Conservation (phyloP, 805 yeast genomes). For the Suhomyces canberraensis region DNA sequence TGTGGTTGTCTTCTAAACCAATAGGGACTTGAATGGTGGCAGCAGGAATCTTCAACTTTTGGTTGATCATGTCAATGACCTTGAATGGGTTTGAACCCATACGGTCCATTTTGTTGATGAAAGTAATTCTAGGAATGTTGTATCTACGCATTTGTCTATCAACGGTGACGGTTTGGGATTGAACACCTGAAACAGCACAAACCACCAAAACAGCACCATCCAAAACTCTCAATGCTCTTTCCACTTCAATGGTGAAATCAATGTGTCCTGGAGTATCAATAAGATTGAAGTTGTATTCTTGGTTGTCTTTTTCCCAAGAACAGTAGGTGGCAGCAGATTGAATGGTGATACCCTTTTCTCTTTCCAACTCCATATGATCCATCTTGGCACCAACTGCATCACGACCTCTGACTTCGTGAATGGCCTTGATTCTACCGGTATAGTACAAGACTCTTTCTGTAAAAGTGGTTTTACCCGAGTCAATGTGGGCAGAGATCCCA, state of each 20-base stretch:
- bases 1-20: conserved; percentile 81
- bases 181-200: conserved; percentile 98
- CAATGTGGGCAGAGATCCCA: conserved; percentile 97
- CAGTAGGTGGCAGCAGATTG: conserved; percentile 99
- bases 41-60: conserved; percentile 86
- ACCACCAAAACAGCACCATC: conserved; percentile 98
- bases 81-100: conserved; percentile 98
- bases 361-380: conserved; percentile 98
- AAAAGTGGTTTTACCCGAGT: conserved; percentile 96
- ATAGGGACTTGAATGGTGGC: conserved; percentile 98
- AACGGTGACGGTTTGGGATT: conserved; percentile 96
- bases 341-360: conserved; percentile 98
- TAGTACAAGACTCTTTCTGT: conserved; percentile 95
- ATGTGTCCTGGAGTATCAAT: conserved; percentile 99
- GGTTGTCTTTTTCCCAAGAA: conserved; percentile 79
- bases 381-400: conserved; percentile 98
- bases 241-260: conserved; percentile 98
- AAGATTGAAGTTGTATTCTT: conserved; percentile 81
- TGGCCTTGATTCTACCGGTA: conserved; percentile 95
- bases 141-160: conserved; percentile 99
- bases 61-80: conserved; percentile 87
- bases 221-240: conserved; percentile 94
- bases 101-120: conserved; percentile 97
- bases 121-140: conserved; percentile 94
- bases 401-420: conserved; percentile 94